phyloP scores from a whole-genome alignment of 2,329 filamentous ascomycete species.

The Botrytis elliptica region DNA sequence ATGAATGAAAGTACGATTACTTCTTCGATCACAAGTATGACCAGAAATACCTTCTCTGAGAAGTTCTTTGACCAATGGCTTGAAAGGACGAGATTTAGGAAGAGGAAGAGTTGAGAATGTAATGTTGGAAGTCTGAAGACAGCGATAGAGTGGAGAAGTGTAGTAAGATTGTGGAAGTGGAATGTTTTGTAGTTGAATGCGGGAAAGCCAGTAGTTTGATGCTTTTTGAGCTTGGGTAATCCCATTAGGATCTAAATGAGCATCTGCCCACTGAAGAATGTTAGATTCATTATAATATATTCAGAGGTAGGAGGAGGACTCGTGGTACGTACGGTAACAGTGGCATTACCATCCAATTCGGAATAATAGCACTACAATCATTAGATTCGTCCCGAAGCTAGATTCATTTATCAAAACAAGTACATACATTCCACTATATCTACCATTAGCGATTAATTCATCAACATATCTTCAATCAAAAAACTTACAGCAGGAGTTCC shows the following conservation, averaged over 20 bases:
- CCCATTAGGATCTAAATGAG: slow-evolving; percentile 59
- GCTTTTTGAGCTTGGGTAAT: slow-evolving; percentile 57
- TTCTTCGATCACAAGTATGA: slow-evolving; percentile 67
- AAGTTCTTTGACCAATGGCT: slow-evolving; percentile 61
- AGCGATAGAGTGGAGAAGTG: slow-evolving; percentile 61
- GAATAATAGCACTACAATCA: slow-evolving; percentile 61
- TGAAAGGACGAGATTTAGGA: slow-evolving; percentile 51
- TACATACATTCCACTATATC: slow-evolving; percentile 59
- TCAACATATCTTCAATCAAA: neutral
- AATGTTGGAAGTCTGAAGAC: slow-evolving; percentile 59
- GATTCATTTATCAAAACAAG: neutral
- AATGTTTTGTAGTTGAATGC: slow-evolving; percentile 53
- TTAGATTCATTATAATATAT: neutral
- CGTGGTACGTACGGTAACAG: slow-evolving; percentile 40
- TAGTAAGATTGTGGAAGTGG: slow-evolving; percentile 64
- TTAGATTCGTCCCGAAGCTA: neutral
- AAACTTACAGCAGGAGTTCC: slow-evolving; percentile 54
- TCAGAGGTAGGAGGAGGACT: neutral
- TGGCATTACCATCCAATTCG: slow-evolving; percentile 61
- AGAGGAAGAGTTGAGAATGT: slow-evolving; percentile 58
- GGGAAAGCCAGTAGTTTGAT: slow-evolving; percentile 56
- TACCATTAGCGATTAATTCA: neutral
- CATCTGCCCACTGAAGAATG: slow-evolving; percentile 55
- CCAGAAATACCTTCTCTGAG: slow-evolving; percentile 65
- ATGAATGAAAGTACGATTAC: slow-evolving; percentile 53